A percentile compares a stretch with the other conserved stretches of the same genome.
Conservation (phyloP, 495 filamentous ascomycete genomes). For the Hyaloscypha bicolor region DNA sequence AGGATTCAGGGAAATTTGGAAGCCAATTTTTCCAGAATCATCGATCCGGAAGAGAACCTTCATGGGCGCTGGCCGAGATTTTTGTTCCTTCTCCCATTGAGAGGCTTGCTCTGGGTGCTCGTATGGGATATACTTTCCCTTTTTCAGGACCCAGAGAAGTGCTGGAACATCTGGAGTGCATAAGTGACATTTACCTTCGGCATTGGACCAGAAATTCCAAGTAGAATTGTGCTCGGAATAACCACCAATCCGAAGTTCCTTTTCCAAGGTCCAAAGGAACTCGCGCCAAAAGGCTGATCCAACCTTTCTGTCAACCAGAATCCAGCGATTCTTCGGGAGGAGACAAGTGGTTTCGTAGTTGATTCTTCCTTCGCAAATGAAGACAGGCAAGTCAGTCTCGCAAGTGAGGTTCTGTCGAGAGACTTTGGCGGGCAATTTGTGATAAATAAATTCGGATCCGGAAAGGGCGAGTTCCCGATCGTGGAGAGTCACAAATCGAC, state of each 20-base stretch:
- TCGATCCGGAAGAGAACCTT: slow-evolving; percentile 44
- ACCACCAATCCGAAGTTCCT: slow-evolving; percentile 23
- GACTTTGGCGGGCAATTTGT: neutral
- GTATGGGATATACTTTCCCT: slow-evolving; percentile 34
- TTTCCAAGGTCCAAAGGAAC: slow-evolving; percentile 41
- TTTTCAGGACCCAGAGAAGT: slow-evolving; percentile 36
- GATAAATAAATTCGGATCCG: neutral
- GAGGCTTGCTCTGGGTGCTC: slow-evolving; percentile 40
- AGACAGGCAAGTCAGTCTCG: neutral
- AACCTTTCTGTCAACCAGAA: neutral
- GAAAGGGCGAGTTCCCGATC: neutral
- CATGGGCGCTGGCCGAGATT: slow-evolving; percentile 49
- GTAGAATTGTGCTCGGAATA: slow-evolving; percentile 6
- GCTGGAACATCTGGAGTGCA: slow-evolving; percentile 39
- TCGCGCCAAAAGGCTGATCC: neutral
- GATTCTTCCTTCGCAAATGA: neutral
- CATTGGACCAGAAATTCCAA: slow-evolving; percentile 13
- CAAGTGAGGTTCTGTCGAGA: neutral
- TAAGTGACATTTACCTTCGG: slow-evolving; percentile 26
- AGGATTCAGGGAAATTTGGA: slow-evolving; percentile 57
- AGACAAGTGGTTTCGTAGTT: neutral
- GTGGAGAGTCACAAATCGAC: neutral
- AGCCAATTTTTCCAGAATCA: slow-evolving; percentile 29
- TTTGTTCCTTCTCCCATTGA: slow-evolving; percentile 39
- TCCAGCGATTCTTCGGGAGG: neutral